phyloP scores from a whole-genome alignment of 108 stramenopile genomes.

The Aureococcus anophagefferens region DNA sequence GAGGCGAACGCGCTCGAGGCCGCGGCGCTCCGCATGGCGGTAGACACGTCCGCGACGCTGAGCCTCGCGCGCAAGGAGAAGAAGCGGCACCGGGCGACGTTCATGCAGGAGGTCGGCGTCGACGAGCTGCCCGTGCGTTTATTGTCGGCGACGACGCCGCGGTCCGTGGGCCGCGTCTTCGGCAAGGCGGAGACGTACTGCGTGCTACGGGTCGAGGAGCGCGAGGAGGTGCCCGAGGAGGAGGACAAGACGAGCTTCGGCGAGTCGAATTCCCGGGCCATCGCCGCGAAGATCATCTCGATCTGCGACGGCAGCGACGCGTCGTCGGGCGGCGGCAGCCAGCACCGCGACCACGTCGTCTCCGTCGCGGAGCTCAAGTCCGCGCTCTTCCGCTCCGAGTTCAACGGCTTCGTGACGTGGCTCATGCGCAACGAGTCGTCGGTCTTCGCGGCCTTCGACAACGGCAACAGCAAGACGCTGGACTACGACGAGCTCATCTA shows the following conservation, averaged over 20 bases:
- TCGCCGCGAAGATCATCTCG: neutral
- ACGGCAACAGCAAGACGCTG: neutral
- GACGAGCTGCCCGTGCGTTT: neutral
- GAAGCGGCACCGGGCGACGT: neutral
- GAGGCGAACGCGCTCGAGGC: neutral
- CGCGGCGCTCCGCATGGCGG: neutral
- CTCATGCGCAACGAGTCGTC: neutral
- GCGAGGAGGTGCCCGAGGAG: neutral
- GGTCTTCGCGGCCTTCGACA: neutral
- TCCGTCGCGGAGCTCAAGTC: neutral
- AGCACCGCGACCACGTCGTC: neutral
- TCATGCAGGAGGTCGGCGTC: neutral
- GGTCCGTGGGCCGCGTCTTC: neutral
- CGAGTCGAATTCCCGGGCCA: neutral
- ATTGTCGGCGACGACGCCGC: neutral
- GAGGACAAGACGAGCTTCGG: neutral
- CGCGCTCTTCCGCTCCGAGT: neutral
- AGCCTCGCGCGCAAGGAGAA: no score
- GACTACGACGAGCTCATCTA: neutral
- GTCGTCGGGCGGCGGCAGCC: no score
- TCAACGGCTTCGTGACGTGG: neutral
- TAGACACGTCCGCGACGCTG: neutral
- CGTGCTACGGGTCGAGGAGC: no score
- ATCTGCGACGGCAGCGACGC: neutral
- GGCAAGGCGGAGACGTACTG: neutral